Conservation (phyloP, 768 basidiomycete species). For the Podaxis sp. region DNA sequence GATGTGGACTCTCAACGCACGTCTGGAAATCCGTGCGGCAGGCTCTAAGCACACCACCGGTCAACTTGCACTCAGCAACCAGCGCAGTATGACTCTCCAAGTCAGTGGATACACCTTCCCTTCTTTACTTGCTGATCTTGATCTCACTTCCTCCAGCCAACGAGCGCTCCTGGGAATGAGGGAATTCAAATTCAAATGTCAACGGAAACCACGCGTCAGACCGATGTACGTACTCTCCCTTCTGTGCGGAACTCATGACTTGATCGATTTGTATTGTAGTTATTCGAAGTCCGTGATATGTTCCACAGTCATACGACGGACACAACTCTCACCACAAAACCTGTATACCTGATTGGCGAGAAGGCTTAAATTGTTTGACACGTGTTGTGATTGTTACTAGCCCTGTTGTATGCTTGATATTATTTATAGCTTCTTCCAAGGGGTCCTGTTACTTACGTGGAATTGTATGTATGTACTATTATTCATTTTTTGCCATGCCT, state of each 20-base stretch:
- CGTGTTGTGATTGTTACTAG: background rate
- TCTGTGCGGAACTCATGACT: background rate
- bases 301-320: background rate
- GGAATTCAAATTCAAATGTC: conserved; percentile 4
- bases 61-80: background rate
- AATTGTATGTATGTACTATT: no score
- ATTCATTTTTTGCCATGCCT: no score
- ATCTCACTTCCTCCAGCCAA: background rate
- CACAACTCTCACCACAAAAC: background rate
- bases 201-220: conserved; percentile 5
- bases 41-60: background rate
- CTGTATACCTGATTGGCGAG: background rate
- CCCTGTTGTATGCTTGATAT: background rate
- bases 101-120: background rate
- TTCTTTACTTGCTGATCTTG: background rate
- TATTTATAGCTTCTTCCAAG: background rate
- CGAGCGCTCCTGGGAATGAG: background rate
- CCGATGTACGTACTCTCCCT: background rate
- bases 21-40: conserved; percentile 2
- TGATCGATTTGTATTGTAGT: background rate
- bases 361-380: background rate
- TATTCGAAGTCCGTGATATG: conserved; percentile 4
- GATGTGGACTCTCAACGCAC: conserved; percentile 15
- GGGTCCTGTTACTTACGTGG: no score
- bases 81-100: background rate